Conservation (phyloP, 768 basidiomycete genomes). For the Scleroderma citrinum region DNA sequence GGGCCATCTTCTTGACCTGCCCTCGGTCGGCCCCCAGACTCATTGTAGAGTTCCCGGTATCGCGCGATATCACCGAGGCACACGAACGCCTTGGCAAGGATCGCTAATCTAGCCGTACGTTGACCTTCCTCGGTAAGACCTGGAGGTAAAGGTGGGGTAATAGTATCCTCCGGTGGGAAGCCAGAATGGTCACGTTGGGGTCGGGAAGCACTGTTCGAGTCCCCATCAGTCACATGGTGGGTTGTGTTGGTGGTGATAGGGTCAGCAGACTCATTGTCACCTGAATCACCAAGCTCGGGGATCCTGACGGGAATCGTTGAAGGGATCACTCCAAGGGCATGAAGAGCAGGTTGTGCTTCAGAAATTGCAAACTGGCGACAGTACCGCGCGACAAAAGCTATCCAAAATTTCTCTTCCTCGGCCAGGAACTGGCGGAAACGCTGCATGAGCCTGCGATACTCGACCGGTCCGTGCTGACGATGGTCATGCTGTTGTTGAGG, state of each 20-base stretch:
- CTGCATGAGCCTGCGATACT: conserved; percentile 79
- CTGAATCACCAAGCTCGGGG: conserved; percentile 17
- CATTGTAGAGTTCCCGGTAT: conserved; percentile 88
- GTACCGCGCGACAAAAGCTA: conserved; percentile 67
- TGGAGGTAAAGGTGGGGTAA: conserved; percentile 35
- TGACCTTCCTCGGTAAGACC: conserved; percentile 34
- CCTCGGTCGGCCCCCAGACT: conserved; percentile 55
- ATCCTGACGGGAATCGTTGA: conserved; percentile 33
- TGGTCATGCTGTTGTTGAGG: neutral
- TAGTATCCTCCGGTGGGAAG: conserved; percentile 54
- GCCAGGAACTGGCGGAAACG: conserved; percentile 87
- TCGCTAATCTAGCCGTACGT: conserved; percentile 59
- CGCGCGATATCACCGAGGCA: conserved; percentile 93
- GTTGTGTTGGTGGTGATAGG: neutral
- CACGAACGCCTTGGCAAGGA: conserved; percentile 82
- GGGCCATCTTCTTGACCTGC: conserved; percentile 62
- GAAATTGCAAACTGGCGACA: conserved; percentile 66
- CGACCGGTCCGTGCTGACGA: conserved; percentile 51
- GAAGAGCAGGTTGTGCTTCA: conserved; percentile 54
- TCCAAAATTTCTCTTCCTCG: conserved; percentile 92
- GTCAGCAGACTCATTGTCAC: neutral
- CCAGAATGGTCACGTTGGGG: conserved; percentile 53
- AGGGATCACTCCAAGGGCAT: conserved; percentile 48
- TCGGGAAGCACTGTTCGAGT: conserved; percentile 9
- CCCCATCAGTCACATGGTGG: conserved; percentile 11